Evolutionary conservation across 179 eudicot species (phyloP).

Genomic region (Drosera spatulata): DNA sequence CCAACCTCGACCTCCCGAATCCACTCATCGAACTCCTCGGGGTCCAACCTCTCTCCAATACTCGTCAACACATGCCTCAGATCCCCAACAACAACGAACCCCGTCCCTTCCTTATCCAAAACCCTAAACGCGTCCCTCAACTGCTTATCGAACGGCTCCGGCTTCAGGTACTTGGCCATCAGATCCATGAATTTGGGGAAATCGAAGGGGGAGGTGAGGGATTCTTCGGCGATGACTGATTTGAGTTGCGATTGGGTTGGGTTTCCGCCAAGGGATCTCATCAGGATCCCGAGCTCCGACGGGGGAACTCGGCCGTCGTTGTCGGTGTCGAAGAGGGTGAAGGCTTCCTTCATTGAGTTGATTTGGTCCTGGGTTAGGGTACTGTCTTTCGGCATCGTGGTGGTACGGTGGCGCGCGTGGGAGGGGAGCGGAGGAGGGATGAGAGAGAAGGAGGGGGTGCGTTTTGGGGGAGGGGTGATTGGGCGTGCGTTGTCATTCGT

Average conservation of each 20-base stretch:
- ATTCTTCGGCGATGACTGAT: conserved; percentile 40
- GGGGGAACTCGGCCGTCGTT: conserved; percentile 63
- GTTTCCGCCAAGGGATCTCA: conserved; percentile 69
- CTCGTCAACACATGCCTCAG: conserved; percentile 53
- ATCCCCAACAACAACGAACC: conserved; percentile 46
- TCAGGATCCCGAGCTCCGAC: conserved; percentile 58
- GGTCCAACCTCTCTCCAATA: conserved; percentile 61
- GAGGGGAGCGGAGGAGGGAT: too few relatives aligned
- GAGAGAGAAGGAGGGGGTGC: too few relatives aligned
- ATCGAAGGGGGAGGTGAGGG: conserved; percentile 38
- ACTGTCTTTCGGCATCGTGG: too few relatives aligned
- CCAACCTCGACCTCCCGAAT: conserved; percentile 67
- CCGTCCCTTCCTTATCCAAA: conserved; percentile 59
- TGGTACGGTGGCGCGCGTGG: too few relatives aligned
- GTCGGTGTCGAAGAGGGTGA: conserved; percentile 61
- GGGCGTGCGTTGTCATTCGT: too few relatives aligned
- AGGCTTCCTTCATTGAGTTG: conserved; percentile 55
- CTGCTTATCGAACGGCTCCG: conserved; percentile 65
- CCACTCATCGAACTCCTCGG: conserved; percentile 72
- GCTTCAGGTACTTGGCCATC: conserved; percentile 57
- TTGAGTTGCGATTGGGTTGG: conserved; percentile 62
- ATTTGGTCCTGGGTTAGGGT: conserved; percentile 26
- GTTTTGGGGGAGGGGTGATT: too few relatives aligned
- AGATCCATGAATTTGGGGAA: conserved; percentile 46
- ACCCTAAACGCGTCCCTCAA: conserved; percentile 62